Conservation (phyloP, 2,329 filamentous ascomycete genomes). For the Geosmithia flava region DNA sequence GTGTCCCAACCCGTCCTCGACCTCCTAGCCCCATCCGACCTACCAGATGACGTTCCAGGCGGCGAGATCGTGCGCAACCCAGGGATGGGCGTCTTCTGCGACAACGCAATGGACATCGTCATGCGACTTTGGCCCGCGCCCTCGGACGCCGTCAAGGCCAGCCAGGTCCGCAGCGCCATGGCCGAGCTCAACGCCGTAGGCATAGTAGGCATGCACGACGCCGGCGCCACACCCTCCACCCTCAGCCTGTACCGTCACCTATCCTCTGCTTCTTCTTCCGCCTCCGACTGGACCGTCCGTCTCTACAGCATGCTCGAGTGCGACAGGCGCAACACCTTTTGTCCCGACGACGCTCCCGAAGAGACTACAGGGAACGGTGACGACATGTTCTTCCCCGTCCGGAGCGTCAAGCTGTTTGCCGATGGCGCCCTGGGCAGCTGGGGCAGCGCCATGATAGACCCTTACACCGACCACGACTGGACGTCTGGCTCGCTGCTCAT, state of each 20-base stretch:
- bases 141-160: slow-evolving; percentile 34
- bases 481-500: slow-evolving; percentile 54
- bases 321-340: slow-evolving; percentile 49
- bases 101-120: slow-evolving; percentile 58
- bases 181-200: slow-evolving; percentile 48
- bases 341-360: slow-evolving; percentile 34
- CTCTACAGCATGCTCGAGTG: slow-evolving; percentile 62
- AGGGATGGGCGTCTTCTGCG: slow-evolving; percentile 57
- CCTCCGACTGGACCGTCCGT: slow-evolving; percentile 34
- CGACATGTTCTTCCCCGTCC: slow-evolving; percentile 28
- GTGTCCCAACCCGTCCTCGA: slow-evolving; percentile 52
- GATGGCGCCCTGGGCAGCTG: slow-evolving; percentile 60
- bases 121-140: slow-evolving; percentile 45
- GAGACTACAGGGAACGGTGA: background rate
- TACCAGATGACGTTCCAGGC: slow-evolving; percentile 42
- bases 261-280: background rate
- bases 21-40: slow-evolving; percentile 37
- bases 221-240: slow-evolving; percentile 44
- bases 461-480: slow-evolving; percentile 51
- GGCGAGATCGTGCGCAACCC: slow-evolving; percentile 51
- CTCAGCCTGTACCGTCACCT: slow-evolving; percentile 38
- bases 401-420: slow-evolving; percentile 58
- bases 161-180: slow-evolving; percentile 49
- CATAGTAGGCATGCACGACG: slow-evolving; percentile 58
- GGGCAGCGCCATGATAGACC: slow-evolving; percentile 61